Conservation (phyloP, 768 basidiomycete genomes). For the Suillus paluster region DNA sequence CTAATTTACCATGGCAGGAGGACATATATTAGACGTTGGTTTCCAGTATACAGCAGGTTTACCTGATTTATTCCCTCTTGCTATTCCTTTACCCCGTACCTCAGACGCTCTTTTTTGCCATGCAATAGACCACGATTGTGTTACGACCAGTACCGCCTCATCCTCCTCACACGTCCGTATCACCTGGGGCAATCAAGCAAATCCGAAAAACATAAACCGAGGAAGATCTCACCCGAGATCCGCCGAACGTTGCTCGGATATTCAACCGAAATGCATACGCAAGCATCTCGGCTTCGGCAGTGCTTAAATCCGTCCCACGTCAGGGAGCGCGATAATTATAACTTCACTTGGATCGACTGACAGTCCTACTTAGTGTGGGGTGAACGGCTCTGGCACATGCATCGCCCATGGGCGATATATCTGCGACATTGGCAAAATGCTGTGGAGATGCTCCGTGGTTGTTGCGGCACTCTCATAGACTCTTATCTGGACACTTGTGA, state of each 20-base stretch:
- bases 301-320: not conserved
- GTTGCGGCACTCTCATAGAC: not conserved
- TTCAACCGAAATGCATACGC: not conserved
- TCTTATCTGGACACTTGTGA: not conserved
- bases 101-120: slow-evolving; percentile 1
- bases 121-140: slow-evolving; percentile 6
- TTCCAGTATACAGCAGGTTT: slow-evolving; percentile 4
- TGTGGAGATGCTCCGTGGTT: not conserved
- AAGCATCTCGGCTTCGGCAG: not conserved
- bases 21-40: slow-evolving; percentile 15
- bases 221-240: not conserved
- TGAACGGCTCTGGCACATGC: not conserved
- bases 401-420: not conserved
- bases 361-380: not conserved
- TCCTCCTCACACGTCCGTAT: not conserved
- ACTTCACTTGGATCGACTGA: not conserved
- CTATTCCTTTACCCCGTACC: not conserved
- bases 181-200: not conserved
- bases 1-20: slow-evolving; percentile 11
- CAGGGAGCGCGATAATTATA: not conserved
- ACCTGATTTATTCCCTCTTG: slow-evolving; percentile 8
- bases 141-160: not conserved
- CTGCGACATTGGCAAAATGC: not conserved
- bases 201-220: not conserved
- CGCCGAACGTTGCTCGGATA: not conserved